phyloP scores from a whole-genome alignment of 1,284 basidiomycete genomes.

The Phylloporus sp. region DNA sequence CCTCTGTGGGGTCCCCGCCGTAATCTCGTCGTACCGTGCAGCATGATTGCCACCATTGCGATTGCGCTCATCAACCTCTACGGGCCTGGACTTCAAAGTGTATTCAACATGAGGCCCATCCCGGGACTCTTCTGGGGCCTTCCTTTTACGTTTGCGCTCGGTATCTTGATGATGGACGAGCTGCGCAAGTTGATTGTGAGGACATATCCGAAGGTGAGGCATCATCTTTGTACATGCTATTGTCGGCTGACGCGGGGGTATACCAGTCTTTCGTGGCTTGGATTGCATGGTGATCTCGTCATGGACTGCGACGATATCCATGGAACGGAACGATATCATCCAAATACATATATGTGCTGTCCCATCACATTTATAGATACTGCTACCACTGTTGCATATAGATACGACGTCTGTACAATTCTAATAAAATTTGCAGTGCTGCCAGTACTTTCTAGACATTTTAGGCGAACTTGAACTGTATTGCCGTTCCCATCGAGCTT shows the following conservation, averaged over 20 bases:
- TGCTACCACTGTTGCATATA: too few relatives aligned
- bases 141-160: constrained; percentile 44
- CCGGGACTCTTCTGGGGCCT: constrained; percentile 48
- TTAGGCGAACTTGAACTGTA: too few relatives aligned
- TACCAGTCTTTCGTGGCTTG: constrained; percentile 34
- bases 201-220: constrained; percentile 43
- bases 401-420: too few relatives aligned
- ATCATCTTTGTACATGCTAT: not conserved
- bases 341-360: too few relatives aligned
- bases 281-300: constrained; percentile 37
- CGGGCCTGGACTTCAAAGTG: constrained; percentile 17
- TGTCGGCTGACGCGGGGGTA: not conserved
- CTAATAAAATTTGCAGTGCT: too few relatives aligned
- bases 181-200: constrained; percentile 45
- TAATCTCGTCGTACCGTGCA: constrained; percentile 39
- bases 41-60: constrained; percentile 40
- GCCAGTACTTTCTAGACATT: too few relatives aligned
- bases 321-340: too few relatives aligned
- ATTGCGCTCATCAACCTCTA: constrained; percentile 43
- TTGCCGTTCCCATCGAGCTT: too few relatives aligned
- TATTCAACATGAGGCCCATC: constrained; percentile 39
- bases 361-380: too few relatives aligned
- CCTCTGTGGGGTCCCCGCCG: constrained; percentile 42
- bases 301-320: too few relatives aligned
- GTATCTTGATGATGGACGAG: constrained; percentile 45